A percentile compares a stretch with the other conserved stretches of the same genome.
Evolutionary conservation across 108 stramenopile genomes (phyloP).

Genomic region (Pseudonitzschia delicatissima): DNA sequence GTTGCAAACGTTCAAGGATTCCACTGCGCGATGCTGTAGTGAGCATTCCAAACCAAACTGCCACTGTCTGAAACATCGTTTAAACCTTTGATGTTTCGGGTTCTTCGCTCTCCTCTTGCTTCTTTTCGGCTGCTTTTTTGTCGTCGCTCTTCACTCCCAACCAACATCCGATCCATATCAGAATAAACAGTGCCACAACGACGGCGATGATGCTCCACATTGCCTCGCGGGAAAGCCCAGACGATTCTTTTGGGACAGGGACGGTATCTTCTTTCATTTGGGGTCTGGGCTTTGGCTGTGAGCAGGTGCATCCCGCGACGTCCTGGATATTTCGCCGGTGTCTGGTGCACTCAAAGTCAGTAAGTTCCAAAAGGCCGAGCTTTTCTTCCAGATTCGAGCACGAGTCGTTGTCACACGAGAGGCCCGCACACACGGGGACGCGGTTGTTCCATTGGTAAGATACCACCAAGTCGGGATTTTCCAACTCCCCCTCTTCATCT

Average conservation of each 20-base stretch:
- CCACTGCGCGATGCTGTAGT: too few relatives aligned
- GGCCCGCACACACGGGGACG: background rate
- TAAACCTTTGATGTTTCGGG: background rate
- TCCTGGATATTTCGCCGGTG: background rate
- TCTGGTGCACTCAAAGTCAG: background rate
- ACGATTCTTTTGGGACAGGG: background rate
- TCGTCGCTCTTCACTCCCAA: background rate
- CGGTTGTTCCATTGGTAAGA: background rate
- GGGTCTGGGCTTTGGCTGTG: background rate
- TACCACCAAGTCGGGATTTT: background rate
- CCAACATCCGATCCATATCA: background rate
- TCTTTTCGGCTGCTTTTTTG: background rate
- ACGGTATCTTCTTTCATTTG: background rate
- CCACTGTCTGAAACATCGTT: too few relatives aligned
- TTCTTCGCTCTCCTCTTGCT: background rate
- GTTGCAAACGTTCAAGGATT: too few relatives aligned
- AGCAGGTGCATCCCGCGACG: background rate
- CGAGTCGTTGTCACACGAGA: background rate
- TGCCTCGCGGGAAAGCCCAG: background rate
- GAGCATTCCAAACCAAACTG: too few relatives aligned
- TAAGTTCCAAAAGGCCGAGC: background rate
- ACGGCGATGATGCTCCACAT: background rate
- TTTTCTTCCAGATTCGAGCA: background rate
- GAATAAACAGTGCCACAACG: background rate
- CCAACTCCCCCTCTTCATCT: background rate